Base-by-base conservation (phyloP, 2,329 filamentous ascomycete species). In the Thelonectria discophora region DNA sequence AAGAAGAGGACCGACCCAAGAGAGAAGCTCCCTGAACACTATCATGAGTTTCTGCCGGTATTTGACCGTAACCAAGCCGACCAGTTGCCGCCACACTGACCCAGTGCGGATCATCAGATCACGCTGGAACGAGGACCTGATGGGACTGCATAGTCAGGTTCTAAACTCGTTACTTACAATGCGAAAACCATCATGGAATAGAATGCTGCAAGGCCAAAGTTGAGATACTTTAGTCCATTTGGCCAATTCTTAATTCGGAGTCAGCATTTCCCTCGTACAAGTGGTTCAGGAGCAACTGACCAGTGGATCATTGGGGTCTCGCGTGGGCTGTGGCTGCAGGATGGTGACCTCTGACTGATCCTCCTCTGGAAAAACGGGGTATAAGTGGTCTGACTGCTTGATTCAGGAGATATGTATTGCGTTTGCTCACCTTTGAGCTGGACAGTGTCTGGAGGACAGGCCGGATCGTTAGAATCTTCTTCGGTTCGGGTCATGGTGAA, bases 231-330 rank as follows among this genome's bases (percentile, higher is more conserved):
- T 7, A 46, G 52, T n/a, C 39, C 17, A 2, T 37, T 55, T 18
- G 52, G 13, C 52, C 52, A 55, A 17, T 55, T 55, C 34, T 37
- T 3, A 13, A 13, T 1, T 13, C 15, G 12, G 34, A 6, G 34
- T 37, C 34, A 37, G 34, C 15, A 37, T 11, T 12, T 37, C 10
- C 7, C 15, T 5, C 34, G 15, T 15, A 37, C 34, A 37, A 37
- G 34, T 4, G 34, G 8, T 37, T 13, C 34, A 4, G 11, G 15
- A 37, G 34, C 6, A 5, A 34, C 51, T 60, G 1, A 60, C 57
- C 21, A 61, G 34, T 12, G 60, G 60, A 18, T 63, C 60, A 37
- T 63, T 63, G 1, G 56, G 60, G 21, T 63, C 60, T 10, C 20
- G 15, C 9, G 60, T 45, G 2, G 60, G 60, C 20, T 39, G 39